A percentile compares a stretch with the other conserved stretches of the same genome.
These are phyloP conservation scores for Hypocrella siamensis DNA, from an alignment of 2,329 filamentous ascomycete species.

Conservation along the genomic window DNA sequence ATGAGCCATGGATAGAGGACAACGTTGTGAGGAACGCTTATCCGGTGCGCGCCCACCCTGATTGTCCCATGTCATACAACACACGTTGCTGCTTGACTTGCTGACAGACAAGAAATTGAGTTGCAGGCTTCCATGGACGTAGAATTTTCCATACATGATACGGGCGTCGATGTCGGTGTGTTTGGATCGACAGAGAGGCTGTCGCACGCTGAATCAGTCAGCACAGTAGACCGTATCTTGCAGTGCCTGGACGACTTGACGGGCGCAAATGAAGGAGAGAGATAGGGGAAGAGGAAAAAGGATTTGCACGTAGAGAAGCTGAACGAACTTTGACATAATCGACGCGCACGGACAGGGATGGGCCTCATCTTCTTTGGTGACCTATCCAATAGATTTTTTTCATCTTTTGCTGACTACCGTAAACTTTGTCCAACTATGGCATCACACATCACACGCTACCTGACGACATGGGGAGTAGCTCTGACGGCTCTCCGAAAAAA, in stretches of 20 bases:
- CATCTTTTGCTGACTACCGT: too few species aligned
- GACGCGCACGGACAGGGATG: too few species aligned
- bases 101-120: not conserved
- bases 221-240: constrained; percentile 12
- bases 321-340: too few species aligned
- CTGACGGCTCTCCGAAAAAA: too few species aligned
- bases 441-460: too few species aligned
- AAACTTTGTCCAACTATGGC: too few species aligned
- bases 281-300: too few species aligned
- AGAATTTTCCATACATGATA: constrained; percentile 19
- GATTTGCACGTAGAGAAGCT: too few species aligned
- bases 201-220: constrained; percentile 10
- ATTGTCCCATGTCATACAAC: not conserved
- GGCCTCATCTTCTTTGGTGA: too few species aligned
- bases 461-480: too few species aligned
- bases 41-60: constrained; percentile 11
- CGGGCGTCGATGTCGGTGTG: constrained; percentile 21
- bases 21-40: constrained; percentile 11
- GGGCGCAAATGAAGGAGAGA: too few species aligned
- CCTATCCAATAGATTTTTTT: too few species aligned
- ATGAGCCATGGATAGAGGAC: constrained; percentile 6
- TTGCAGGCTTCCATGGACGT: constrained; percentile 23
- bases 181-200: constrained; percentile 19
- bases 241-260: constrained; percentile 3
- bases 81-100: not conserved